These are phyloP conservation scores for Fusarium sp. DNA, from an alignment of 2,329 filamentous ascomycete species.

Conservation along the genomic window DNA sequence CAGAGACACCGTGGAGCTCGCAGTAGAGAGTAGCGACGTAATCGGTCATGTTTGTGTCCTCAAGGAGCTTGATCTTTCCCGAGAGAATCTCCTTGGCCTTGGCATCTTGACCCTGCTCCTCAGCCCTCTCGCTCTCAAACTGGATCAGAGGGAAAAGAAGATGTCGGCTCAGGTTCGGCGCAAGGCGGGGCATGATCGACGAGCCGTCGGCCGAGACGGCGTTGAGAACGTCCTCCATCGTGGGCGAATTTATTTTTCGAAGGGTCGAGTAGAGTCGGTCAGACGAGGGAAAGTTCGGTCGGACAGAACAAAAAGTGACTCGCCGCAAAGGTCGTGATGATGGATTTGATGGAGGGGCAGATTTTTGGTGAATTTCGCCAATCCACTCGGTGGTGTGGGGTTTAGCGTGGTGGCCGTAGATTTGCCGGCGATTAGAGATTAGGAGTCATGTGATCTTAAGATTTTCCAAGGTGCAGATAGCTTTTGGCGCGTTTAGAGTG, in stretches of 20 bases:
- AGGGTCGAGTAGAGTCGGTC: conserved; percentile 29
- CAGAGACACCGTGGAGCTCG: conserved; percentile 85
- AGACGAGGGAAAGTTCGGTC: conserved; percentile 27
- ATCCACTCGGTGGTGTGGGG: conserved; percentile 57
- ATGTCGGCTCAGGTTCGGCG: conserved; percentile 94
- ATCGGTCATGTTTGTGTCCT: conserved; percentile 99
- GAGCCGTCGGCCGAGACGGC: conserved; percentile 77
- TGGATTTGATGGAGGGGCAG: conserved; percentile 58
- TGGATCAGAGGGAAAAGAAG: conserved; percentile 97
- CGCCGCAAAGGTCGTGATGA: conserved; percentile 46
- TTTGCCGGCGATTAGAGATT: conserved; percentile 52
- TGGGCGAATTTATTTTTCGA: conserved; percentile 39
- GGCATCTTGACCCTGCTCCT: conserved; percentile 75
- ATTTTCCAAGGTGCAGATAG: conserved; percentile 48
- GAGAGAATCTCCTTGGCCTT: conserved; percentile 80
- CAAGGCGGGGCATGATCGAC: conserved; percentile 89
- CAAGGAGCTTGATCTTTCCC: conserved; percentile 93
- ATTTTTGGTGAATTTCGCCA: conserved; percentile 61
- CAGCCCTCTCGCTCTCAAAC: conserved; percentile 86
- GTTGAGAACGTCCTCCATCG: conserved; percentile 60
- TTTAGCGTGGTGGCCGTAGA: conserved; percentile 50
- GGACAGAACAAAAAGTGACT: conserved; percentile 45
- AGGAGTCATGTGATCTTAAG: conserved; percentile 57
- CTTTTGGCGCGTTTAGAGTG: conserved; percentile 33
- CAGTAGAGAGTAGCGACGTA: conserved; percentile 94